Evolutionary conservation across 495 filamentous ascomycete genomes (phyloP).

Genomic region (Cercophora sp.): DNA sequence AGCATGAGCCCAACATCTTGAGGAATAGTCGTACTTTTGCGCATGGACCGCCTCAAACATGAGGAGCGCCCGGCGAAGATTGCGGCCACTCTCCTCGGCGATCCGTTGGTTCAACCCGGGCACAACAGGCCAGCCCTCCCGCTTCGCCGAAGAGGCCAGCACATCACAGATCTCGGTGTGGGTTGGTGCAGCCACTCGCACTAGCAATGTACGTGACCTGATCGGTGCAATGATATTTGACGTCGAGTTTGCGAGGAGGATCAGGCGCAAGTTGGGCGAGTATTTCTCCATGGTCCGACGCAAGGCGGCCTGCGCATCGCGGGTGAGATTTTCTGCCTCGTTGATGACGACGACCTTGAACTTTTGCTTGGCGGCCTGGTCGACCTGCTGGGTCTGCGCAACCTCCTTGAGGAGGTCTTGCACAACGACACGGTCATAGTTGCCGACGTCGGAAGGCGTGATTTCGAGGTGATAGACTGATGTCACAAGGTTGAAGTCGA

Average conservation of each 20-base stretch:
- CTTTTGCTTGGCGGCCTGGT: slow-evolving; percentile 76
- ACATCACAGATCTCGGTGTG: slow-evolving; percentile 78
- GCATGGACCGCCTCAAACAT: slow-evolving; percentile 98
- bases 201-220: slow-evolving; percentile 78
- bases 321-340: slow-evolving; percentile 90
- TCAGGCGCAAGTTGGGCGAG: slow-evolving; percentile 85
- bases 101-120: slow-evolving; percentile 74
- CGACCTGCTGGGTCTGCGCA: slow-evolving; percentile 97
- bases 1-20: slow-evolving; percentile 1
- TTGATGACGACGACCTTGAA: slow-evolving; percentile 99
- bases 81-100: slow-evolving; percentile 87
- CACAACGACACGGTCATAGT: slow-evolving; percentile 89
- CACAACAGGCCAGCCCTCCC: slow-evolving; percentile 69
- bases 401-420: slow-evolving; percentile 97
- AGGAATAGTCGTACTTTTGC: slow-evolving; percentile 69
- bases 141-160: slow-evolving; percentile 66
- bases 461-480: slow-evolving; percentile 97
- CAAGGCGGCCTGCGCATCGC: slow-evolving; percentile 93
- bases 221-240: slow-evolving; percentile 98
- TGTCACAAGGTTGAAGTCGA: slow-evolving; percentile 97
- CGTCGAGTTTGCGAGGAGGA: slow-evolving; percentile 88
- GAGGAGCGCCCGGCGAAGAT: slow-evolving; percentile 80
- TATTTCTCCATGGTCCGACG: slow-evolving; percentile 99
- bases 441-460: slow-evolving; percentile 95
- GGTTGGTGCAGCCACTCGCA: slow-evolving; percentile 86